A percentile compares a stretch with the other conserved stretches of the same genome.
Conservation (phyloP, 805 yeast species). For the Cyberlindnera sargentensis region DNA sequence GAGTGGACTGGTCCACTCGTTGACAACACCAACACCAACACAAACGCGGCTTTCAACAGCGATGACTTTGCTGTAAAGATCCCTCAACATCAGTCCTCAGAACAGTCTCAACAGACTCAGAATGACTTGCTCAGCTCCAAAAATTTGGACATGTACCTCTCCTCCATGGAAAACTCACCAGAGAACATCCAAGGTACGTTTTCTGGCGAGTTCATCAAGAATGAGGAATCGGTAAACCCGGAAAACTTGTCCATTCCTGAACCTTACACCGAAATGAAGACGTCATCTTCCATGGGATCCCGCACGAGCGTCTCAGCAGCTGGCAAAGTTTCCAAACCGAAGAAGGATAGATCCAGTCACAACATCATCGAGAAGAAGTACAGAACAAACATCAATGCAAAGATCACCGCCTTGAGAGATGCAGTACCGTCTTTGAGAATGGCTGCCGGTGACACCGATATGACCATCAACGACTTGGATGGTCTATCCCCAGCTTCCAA, state of each 20-base stretch:
- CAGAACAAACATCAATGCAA: slow-evolving; percentile 68
- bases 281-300: too few species aligned
- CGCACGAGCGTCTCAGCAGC: neutral
- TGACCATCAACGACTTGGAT: slow-evolving; percentile 46
- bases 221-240: slow-evolving; percentile 1
- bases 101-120: neutral
- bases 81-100: neutral
- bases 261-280: too few species aligned
- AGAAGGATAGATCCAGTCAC: slow-evolving; percentile 55
- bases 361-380: slow-evolving; percentile 79
- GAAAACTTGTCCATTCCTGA: neutral
- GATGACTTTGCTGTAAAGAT: slow-evolving; percentile 2
- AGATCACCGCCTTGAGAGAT: slow-evolving; percentile 60
- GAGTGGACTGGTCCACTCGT: slow-evolving; percentile 8
- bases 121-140: neutral
- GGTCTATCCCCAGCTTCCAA: slow-evolving; percentile 72
- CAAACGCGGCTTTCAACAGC: neutral
- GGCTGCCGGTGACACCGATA: slow-evolving; percentile 43
- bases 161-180: slow-evolving; percentile 3
- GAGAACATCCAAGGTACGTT: neutral
- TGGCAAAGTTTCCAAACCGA: slow-evolving; percentile 33
- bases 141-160: neutral
- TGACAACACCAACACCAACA: neutral
- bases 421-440: slow-evolving; percentile 74
- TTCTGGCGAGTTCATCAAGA: neutral